Evolutionary conservation across 2,329 filamentous ascomycete genomes (phyloP).

Genomic region (Cercospora beticola): DNA sequence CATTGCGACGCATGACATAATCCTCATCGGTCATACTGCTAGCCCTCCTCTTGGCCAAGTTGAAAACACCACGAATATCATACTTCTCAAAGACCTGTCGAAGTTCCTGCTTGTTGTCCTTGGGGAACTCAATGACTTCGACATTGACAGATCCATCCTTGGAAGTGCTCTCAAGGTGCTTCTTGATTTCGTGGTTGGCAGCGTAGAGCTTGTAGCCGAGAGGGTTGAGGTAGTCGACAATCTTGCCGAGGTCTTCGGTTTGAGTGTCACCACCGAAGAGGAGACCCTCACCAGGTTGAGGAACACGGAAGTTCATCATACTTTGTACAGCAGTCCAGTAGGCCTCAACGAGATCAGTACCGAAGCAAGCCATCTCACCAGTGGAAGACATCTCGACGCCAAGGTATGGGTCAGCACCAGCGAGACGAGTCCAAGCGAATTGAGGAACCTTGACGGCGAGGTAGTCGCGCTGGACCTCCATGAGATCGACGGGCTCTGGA

Average conservation of each 20-base stretch:
- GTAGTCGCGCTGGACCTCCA: slow-evolving; percentile 86
- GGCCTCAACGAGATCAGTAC: slow-evolving; percentile 89
- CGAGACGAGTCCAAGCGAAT: slow-evolving; percentile 97
- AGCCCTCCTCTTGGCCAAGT: slow-evolving; percentile 79
- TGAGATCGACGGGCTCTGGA: slow-evolving; percentile 81
- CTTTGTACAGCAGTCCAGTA: slow-evolving; percentile 97
- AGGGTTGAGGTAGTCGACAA: slow-evolving; percentile 83
- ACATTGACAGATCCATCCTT: slow-evolving; percentile 66
- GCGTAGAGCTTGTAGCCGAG: slow-evolving; percentile 94
- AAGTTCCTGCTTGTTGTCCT: slow-evolving; percentile 89
- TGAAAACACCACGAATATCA: slow-evolving; percentile 93
- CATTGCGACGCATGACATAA: slow-evolving; percentile 94
- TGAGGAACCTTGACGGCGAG: slow-evolving; percentile 96
- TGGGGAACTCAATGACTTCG: slow-evolving; percentile 95
- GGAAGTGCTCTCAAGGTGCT: slow-evolving; percentile 70
- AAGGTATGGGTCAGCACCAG: slow-evolving; percentile 94
- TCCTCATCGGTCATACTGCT: slow-evolving; percentile 87
- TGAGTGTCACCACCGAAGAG: slow-evolving; percentile 84
- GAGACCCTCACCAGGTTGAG: slow-evolving; percentile 90
- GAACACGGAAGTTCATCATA: slow-evolving; percentile 98
- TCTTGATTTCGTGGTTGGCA: slow-evolving; percentile 76
- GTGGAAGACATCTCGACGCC: slow-evolving; percentile 97
- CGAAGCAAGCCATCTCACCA: slow-evolving; percentile 98
- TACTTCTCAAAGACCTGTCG: slow-evolving; percentile 96
- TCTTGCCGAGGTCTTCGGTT: slow-evolving; percentile 68